Conservation (phyloP, 1,284 basidiomycete genomes). For the Retiboletus flavoniger region DNA sequence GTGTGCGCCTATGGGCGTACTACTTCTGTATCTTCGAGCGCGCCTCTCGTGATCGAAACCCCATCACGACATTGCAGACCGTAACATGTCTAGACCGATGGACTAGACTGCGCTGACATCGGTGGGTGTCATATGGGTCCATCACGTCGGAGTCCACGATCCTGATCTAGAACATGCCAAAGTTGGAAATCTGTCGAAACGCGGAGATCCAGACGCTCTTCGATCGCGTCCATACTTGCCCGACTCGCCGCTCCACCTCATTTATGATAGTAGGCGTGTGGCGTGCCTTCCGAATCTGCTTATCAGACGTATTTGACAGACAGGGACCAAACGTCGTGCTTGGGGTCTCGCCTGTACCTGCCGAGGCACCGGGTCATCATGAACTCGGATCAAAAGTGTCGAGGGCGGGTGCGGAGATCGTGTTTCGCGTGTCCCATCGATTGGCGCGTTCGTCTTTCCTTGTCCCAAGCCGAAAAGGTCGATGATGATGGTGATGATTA, state of each 20-base stretch:
- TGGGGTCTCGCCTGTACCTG: not conserved
- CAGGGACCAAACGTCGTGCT: not conserved
- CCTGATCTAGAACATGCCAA: not conserved
- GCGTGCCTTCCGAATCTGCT: not conserved
- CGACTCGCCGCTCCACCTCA: no score
- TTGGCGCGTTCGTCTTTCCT: not conserved
- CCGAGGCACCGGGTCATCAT: not conserved
- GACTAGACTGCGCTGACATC: no score
- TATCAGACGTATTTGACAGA: not conserved
- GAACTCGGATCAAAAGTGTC: not conserved
- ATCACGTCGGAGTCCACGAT: not conserved
- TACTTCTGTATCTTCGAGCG: no score
- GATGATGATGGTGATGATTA: not conserved
- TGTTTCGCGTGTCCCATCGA: not conserved
- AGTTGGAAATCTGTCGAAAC: not conserved
- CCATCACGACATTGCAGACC: no score
- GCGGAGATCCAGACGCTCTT: not conserved
- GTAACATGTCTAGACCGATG: no score
- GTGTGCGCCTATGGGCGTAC: no score
- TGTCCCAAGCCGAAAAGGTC: not conserved
- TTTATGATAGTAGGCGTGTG: not conserved
- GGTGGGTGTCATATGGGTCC: no score
- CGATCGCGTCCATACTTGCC: not conserved
- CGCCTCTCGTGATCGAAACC: no score
- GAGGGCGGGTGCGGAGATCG: not conserved